Percentiles rank a stretch among this genome's conserved stretches.
phyloP scores from a whole-genome alignment of 1,139 yeast genomes.

The Blastobotrys elegans region DNA sequence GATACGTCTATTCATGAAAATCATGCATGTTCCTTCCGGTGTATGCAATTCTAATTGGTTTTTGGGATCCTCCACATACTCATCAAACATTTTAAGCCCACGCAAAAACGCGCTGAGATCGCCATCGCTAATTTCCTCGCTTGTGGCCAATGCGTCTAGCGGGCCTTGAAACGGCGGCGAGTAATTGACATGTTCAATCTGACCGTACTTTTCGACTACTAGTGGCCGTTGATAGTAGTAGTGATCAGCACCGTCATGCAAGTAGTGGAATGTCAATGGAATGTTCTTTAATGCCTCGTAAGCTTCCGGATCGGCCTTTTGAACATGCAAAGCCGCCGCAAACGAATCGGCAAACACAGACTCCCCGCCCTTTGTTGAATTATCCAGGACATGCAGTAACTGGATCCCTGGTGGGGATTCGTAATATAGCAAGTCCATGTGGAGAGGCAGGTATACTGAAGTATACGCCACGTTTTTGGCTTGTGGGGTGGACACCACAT shows the following conservation, averaged over 20 bases:
- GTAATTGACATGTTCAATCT: slow-evolving; percentile 59
- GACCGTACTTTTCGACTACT: slow-evolving; percentile 36
- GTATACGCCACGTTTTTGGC: slow-evolving; percentile 79
- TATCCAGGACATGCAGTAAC: slow-evolving; percentile 60
- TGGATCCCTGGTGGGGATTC: slow-evolving; percentile 86
- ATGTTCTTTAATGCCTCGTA: slow-evolving; percentile 57
- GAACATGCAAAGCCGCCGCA: slow-evolving; percentile 55
- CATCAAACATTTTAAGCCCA: slow-evolving; percentile 59
- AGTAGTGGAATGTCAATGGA: slow-evolving; percentile 69
- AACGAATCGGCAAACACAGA: slow-evolving; percentile 72
- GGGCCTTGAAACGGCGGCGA: slow-evolving; percentile 90
- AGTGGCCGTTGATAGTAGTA: slow-evolving; percentile 64
- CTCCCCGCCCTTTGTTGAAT: slow-evolving; percentile 64
- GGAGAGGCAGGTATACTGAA: slow-evolving; percentile 61
- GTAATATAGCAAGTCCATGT: slow-evolving; percentile 74
- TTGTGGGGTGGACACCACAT: slow-evolving; percentile 54
- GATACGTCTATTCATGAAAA: slow-evolving; percentile 69
- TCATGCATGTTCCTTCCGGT: slow-evolving; percentile 59
- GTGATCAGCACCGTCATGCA: slow-evolving; percentile 56
- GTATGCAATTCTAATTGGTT: slow-evolving; percentile 56
- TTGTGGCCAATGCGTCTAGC: slow-evolving; percentile 41
- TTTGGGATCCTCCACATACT: slow-evolving; percentile 47
- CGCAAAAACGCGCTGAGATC: slow-evolving; percentile 52
- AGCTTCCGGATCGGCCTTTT: slow-evolving; percentile 54
- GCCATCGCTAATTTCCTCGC: slow-evolving; percentile 22